phyloP scores from a whole-genome alignment of 2,329 filamentous ascomycete species.

The Sporothrix mexicana region DNA sequence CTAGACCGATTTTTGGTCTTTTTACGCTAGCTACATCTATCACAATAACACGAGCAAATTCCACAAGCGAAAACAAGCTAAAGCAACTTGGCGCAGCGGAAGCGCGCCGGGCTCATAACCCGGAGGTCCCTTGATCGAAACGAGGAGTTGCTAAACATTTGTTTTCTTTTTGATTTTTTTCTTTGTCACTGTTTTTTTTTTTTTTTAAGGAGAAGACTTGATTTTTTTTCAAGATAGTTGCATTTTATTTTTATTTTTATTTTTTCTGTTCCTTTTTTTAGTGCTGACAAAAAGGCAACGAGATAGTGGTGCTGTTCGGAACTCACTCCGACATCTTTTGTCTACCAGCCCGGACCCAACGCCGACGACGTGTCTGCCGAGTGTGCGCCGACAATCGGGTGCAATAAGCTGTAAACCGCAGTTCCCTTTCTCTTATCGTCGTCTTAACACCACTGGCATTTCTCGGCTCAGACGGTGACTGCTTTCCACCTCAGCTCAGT shows the following conservation, averaged over 20 bases:
- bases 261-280: not conserved
- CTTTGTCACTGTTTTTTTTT: not conserved
- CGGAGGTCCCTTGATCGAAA: conserved; percentile 36
- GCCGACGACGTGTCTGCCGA: not conserved
- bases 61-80: conserved; percentile 12
- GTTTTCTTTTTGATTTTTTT: not conserved
- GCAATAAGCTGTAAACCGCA: not conserved
- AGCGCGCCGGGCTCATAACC: conserved; percentile 37
- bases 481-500: too few species aligned
- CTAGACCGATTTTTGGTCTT: not conserved
- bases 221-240: not conserved
- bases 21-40: not conserved
- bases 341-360: not conserved
- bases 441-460: not conserved
- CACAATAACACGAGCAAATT: not conserved
- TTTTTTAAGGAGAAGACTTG: not conserved
- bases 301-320: not conserved
- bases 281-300: not conserved
- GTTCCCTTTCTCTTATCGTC: not conserved
- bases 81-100: conserved; percentile 37
- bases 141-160: conserved; percentile 31
- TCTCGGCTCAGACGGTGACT: too few species aligned
- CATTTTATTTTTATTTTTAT: not conserved
- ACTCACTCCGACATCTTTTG: not conserved
- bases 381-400: not conserved